Conservation (phyloP, 2,329 filamentous ascomycete species). For the Verticillium dahliae region DNA sequence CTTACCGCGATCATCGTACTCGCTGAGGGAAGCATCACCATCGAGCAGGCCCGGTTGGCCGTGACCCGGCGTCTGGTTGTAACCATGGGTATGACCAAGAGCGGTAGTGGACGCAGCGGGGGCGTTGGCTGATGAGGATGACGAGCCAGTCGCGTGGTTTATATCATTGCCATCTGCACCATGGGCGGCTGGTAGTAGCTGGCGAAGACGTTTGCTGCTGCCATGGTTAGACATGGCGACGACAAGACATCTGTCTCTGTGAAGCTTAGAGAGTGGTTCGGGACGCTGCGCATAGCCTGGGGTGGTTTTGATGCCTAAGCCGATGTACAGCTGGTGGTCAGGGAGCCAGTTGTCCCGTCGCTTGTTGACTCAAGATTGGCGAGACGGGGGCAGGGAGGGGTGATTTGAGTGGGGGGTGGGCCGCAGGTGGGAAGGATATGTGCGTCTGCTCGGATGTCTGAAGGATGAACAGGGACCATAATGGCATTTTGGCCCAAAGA, state of each 20-base stretch:
- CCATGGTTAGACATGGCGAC: neutral
- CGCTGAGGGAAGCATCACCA: neutral
- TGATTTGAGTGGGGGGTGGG: neutral
- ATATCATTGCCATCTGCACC: neutral
- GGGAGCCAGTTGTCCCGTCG: neutral
- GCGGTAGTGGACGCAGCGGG: neutral
- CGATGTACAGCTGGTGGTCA: no score
- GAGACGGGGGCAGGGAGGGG: neutral
- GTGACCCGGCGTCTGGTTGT: neutral
- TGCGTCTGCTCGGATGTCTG: neutral
- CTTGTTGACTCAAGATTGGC: neutral
- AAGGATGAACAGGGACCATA: neutral
- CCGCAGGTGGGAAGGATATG: neutral
- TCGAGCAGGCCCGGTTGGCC: neutral
- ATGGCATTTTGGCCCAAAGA: neutral
- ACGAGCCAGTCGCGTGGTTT: neutral
- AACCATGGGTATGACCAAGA: neutral
- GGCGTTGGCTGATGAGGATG: neutral
- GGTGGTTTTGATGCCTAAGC: neutral
- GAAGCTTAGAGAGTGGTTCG: neutral
- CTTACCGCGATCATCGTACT: conserved; percentile 6
- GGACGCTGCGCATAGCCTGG: neutral
- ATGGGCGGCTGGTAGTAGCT: neutral
- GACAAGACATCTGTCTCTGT: neutral
- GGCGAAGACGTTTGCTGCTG: neutral